Base-by-base conservation (phyloP, 768 basidiomycete genomes). In the Dioszegia aurantiaca region DNA sequence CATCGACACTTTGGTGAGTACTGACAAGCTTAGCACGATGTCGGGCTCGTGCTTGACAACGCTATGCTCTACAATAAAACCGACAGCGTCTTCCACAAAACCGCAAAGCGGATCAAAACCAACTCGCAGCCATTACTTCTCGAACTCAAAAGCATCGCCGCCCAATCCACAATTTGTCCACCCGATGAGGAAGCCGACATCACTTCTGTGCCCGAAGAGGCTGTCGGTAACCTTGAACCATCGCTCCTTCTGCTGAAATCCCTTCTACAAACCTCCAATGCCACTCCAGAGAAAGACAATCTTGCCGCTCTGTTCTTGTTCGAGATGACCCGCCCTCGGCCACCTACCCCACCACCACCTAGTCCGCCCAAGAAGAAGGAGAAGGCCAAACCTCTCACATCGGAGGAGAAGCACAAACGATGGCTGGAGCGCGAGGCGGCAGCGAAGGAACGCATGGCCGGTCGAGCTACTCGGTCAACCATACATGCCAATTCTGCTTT, bases 21-120 rank as follows among this genome's bases (percentile, higher is more conserved):
- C 61, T 70, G 56, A 59, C 31, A 4, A 10, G 19, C 26, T 23
- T 39, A 76, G 75, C 58, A 82, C 45, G 93, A 98, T 71, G 85
- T 88, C 24, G 82, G 85, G 61, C 81, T 97, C 54, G 83, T 98
- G 39, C 88, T 91, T 65, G 85, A 90, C 67, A 99, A 99, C 69
- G 95, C 93, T 72, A 83, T 86, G 59, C 68, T 79, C 43, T 98
- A 94, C 79, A 99, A 99, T 69, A 83, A 84, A 0, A 41, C 83
- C 0, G 86, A 85, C n/a, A 85, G 87, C 0, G 62, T 81, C 0
- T 85, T 85, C 70, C 83, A 89, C 78, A 86, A 84, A 67, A 77
- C 82, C 4, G 92, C 94, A 0, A 75, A 80, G 16, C 79, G 83
- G 39, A 84, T 95, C 60, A 82, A 83, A 68, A 77, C 72, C 2